Conservation (phyloP, 352 stramenopile species). For the Hyaloperonospora brassicae region DNA sequence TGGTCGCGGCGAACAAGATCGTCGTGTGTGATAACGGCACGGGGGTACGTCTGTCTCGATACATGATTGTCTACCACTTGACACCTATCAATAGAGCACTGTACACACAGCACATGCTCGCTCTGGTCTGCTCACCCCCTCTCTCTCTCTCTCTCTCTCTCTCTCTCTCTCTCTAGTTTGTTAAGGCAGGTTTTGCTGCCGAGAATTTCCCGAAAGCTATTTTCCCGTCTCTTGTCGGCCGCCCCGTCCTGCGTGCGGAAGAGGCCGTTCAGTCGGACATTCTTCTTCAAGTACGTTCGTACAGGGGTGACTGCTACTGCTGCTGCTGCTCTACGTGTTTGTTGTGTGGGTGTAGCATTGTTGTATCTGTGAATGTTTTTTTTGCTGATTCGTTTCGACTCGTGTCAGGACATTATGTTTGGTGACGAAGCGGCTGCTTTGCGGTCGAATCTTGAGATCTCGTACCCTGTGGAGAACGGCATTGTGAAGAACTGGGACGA, state of each 20-base stretch:
- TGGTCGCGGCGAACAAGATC: conserved; percentile 85
- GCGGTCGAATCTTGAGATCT: conserved; percentile 82
- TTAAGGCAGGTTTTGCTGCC: conserved; percentile 90
- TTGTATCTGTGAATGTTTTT: background rate
- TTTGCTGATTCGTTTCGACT: background rate
- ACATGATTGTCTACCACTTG: no score
- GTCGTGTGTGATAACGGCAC: conserved; percentile 86
- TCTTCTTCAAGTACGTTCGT: conserved; percentile 54
- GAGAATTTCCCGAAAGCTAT: conserved; percentile 93
- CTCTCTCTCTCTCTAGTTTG: conserved; percentile 38
- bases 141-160: background rate
- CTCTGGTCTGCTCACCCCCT: background rate
- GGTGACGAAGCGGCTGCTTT: conserved; percentile 88
- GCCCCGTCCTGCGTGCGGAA: conserved; percentile 90
- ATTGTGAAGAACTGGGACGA: conserved; percentile 97
- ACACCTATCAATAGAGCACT: no score
- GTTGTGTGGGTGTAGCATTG: no score
- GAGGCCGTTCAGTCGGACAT: conserved; percentile 85
- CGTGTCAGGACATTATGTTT: conserved; percentile 90
- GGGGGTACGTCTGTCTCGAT: conserved; percentile 37
- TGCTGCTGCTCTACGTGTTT: no score
- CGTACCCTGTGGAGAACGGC: conserved; percentile 91
- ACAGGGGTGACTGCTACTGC: background rate
- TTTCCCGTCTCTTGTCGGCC: conserved; percentile 91
- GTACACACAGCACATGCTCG: no score